These are phyloP conservation scores for Penicillium pancosmium DNA, from an alignment of 495 filamentous ascomycete species.

Conservation along the genomic window DNA sequence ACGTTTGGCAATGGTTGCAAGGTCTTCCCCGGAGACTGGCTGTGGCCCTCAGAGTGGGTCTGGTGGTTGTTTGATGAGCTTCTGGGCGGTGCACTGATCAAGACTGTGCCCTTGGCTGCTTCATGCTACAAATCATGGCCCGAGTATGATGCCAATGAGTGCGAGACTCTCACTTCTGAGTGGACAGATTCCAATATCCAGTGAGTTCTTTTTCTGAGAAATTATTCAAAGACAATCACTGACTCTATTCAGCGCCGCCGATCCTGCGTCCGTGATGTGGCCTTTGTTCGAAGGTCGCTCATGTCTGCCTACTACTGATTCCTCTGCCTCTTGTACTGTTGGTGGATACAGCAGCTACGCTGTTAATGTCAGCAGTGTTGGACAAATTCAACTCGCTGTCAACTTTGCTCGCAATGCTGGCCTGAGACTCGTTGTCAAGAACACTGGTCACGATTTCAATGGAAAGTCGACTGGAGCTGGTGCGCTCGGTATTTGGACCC, in stretches of 20 bases:
- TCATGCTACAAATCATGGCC: slow-evolving; percentile 55
- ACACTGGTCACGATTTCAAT: slow-evolving; percentile 70
- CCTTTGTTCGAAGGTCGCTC: slow-evolving; percentile 44
- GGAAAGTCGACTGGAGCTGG: slow-evolving; percentile 61
- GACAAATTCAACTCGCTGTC: slow-evolving; percentile 59
- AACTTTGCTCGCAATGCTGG: slow-evolving; percentile 64
- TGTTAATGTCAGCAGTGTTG: slow-evolving; percentile 52
- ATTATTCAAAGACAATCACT: neutral
- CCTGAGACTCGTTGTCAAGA: slow-evolving; percentile 65
- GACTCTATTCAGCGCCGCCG: slow-evolving; percentile 26
- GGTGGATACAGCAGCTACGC: slow-evolving; percentile 62
- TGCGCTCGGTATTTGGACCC: slow-evolving; percentile 61
- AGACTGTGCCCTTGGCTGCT: slow-evolving; percentile 57
- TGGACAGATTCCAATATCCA: slow-evolving; percentile 38
- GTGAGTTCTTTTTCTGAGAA: slow-evolving; percentile 18
- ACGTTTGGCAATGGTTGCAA: slow-evolving; percentile 43
- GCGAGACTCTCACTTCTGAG: slow-evolving; percentile 28
- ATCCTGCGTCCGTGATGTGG: slow-evolving; percentile 48
- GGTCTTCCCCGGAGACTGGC: slow-evolving; percentile 49
- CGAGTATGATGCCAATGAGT: slow-evolving; percentile 47
- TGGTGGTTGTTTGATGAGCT: slow-evolving; percentile 51
- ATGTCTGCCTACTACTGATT: slow-evolving; percentile 37
- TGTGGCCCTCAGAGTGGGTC: slow-evolving; percentile 44
- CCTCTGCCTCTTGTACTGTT: slow-evolving; percentile 50
- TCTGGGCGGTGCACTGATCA: slow-evolving; percentile 55